Base-by-base conservation (phyloP, 257 asterid species). In the Sherardia arvensis region DNA sequence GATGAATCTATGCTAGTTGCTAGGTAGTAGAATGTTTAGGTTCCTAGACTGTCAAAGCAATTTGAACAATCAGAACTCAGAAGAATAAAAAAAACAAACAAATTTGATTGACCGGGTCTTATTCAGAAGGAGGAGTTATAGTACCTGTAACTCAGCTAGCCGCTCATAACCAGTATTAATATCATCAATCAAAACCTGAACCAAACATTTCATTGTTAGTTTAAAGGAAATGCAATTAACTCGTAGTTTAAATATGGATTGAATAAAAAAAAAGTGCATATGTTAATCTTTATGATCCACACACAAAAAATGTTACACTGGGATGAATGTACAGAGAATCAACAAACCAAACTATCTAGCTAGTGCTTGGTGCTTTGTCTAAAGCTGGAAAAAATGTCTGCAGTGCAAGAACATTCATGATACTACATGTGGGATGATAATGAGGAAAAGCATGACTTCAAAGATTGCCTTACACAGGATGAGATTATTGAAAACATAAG, bases 91-190 rank as follows among this genome's bases (percentile, higher is more conserved):
- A 14, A 7, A 8, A 36, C 6, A 29, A 0, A 61, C 29, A 6
- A 22, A 2, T 21, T 5, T 21, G 32, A 21, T 43, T 11, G 15
- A 29, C 21, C 10, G 54, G 40, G 18, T 20, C 57, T 61, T 3
- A 38, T 3, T 22, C 38, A 32, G 32, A 61, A 26, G 60, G 61
- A 61, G 49, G 26, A 53, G 64, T 28, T 17, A 22, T 10, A 12
- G 54, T 83, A 91, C 98, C 97, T 89, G 99, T 59, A 89, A 80
- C 69, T 92, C 99, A 68, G 97, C 82, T 69, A 92, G 91, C 34
- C 97, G 97, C 85, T 92, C 99, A 47, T 92, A 92, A 34, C 99
- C 99, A 4, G 97, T 80, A 61, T 87, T 92, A 73, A 89, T 85
- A 66, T 92, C 99, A 76, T 92, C 99, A 83, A 86, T 81, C 59